A percentile compares a stretch with the other conserved stretches of the same genome.
Conservation (phyloP, 2,329 filamentous ascomycete genomes). For the Hirsutella thompsonii region DNA sequence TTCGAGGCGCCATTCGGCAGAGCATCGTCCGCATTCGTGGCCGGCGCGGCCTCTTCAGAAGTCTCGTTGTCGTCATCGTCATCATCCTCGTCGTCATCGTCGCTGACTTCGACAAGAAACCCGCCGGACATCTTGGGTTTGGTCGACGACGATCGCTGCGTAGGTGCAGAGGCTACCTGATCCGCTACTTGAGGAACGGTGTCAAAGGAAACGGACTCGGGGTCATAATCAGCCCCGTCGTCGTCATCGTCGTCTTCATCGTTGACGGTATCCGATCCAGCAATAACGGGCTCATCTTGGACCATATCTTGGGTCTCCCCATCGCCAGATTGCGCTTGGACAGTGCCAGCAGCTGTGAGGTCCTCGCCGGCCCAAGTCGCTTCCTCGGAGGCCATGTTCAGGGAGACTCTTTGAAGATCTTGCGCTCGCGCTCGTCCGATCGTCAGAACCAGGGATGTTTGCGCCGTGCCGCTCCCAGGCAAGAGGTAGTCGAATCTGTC, state of each 20-base stretch:
- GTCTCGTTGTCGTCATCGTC: slow-evolving; percentile 8
- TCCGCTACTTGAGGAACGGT: slow-evolving; percentile 24
- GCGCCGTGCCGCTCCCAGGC: no score
- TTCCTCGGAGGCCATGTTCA: slow-evolving; percentile 25
- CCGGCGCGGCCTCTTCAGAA: slow-evolving; percentile 10
- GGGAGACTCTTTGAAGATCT: background rate
- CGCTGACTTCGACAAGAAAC: slow-evolving; percentile 47
- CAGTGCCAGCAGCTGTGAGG: slow-evolving; percentile 42
- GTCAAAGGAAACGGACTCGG: slow-evolving; percentile 37
- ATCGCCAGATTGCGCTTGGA: slow-evolving; percentile 41
- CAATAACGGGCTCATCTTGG: slow-evolving; percentile 30
- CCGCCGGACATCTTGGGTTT: slow-evolving; percentile 50
- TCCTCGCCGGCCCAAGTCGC: slow-evolving; percentile 39
- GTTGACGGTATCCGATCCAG: slow-evolving; percentile 31
- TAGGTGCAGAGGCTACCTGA: slow-evolving; percentile 13
- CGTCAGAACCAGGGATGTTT: no score
- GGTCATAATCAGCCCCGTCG: slow-evolving; percentile 45
- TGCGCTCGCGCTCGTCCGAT: no score
- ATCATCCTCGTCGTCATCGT: slow-evolving; percentile 43
- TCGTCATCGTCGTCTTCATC: slow-evolving; percentile 32
- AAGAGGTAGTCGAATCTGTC: no score
- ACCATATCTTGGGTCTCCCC: slow-evolving; percentile 39
- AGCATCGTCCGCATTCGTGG: slow-evolving; percentile 7
- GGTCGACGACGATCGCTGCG: slow-evolving; percentile 16
- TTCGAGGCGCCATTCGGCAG: slow-evolving; percentile 9